phyloP scores from a whole-genome alignment of 306 rosid genomes.

The Acacia confusa region DNA sequence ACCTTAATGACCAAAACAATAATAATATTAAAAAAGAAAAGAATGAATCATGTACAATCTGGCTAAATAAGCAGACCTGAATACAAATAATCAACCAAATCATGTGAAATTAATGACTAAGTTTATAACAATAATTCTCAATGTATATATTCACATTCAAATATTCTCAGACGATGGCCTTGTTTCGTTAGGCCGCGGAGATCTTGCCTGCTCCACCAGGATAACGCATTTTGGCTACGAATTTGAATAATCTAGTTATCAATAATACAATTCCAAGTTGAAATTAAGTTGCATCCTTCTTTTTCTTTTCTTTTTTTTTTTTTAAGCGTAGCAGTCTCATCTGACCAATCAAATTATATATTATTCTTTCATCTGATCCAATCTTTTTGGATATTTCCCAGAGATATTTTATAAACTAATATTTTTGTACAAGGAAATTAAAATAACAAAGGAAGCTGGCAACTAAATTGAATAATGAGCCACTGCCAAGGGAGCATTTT shows the following conservation, averaged over 20 bases:
- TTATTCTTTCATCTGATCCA: background rate
- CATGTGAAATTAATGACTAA: background rate
- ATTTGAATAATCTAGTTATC: background rate
- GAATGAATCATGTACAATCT: background rate
- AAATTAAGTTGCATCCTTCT: background rate
- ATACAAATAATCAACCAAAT: background rate
- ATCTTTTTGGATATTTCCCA: background rate
- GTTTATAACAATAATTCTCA: background rate
- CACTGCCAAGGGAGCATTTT: background rate
- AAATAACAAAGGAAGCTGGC: background rate
- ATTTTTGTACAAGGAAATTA: background rate
- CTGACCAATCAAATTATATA: background rate
- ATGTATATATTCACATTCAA: no score
- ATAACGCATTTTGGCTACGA: background rate
- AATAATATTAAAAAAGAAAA: background rate
- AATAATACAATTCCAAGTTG: background rate
- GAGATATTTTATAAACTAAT: background rate
- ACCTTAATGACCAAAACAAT: background rate
- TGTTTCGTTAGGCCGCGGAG: background rate
- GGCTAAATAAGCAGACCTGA: background rate
- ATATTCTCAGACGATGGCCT: background rate
- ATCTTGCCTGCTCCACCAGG: background rate
- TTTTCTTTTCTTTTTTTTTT: background rate
- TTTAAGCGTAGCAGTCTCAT: background rate
- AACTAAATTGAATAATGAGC: background rate